Conservation (phyloP, 305 asterid genomes). For the Andrographis paniculata region DNA sequence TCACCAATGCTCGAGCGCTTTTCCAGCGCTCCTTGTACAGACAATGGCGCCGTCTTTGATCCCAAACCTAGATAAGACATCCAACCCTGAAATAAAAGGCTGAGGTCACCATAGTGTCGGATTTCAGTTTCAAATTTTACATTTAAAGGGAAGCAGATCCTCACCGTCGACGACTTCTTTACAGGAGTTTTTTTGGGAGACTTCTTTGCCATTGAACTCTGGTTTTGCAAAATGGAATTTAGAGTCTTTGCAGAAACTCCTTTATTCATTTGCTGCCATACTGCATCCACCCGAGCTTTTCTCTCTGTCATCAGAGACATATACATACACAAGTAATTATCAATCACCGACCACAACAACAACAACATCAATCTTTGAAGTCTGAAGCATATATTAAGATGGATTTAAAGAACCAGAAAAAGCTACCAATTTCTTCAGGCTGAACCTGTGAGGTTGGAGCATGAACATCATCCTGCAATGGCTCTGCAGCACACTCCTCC, state of each 20-base stretch:
- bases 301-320: conserved; percentile 38
- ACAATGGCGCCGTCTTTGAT: conserved; percentile 42
- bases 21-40: conserved; percentile 30
- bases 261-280: conserved; percentile 93
- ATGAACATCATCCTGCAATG: too few relatives aligned
- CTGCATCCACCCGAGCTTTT: conserved; percentile 70
- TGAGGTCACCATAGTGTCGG: conserved; percentile 17
- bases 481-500: background rate
- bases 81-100: conserved; percentile 53
- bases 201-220: conserved; percentile 29
- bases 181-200: conserved; percentile 27
- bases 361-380: too few relatives aligned
- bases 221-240: conserved; percentile 41
- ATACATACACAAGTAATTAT: too few relatives aligned
- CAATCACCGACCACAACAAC: too few relatives aligned
- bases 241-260: conserved; percentile 63
- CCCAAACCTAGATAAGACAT: conserved; percentile 68
- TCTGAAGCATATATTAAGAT: too few relatives aligned
- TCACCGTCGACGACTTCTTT: conserved; percentile 39
- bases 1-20: conserved; percentile 22
- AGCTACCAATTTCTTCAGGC: too few relatives aligned
- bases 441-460: too few relatives aligned
- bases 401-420: too few relatives aligned
- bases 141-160: conserved; percentile 21
- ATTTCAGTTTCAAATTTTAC: conserved; percentile 14